Evolutionary conservation across 129 eudicot species (phyloP), one percentile per base, ranked within the genome.

Genomic region (Arctium lappa): DNA sequence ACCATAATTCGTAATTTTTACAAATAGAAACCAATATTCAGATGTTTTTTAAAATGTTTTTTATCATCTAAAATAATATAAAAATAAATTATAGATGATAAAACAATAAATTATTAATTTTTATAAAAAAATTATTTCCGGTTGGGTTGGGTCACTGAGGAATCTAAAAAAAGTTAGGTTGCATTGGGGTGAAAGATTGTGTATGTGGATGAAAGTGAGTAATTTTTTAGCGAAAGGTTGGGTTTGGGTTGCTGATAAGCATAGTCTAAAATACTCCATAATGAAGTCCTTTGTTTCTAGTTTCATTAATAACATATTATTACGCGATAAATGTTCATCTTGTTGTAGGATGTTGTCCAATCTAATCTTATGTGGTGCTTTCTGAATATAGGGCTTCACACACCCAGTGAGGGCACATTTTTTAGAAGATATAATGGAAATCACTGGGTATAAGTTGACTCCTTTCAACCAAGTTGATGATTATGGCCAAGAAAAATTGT

Each of bases 401-500:
- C 83, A 96, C 62, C 97, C 98, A 46, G 99, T 96, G 50, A 89
- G 93, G 91, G 87, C 92, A 69, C 95, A 89, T 79, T 96, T 93
- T 84, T 88, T 96, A 83, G 99, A 96, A 90, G 99, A 96, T 81
- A 88, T 96, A 79, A 80, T 96, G 85, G 99, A 96, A 76, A 88
- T 89, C 5, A 96, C 99, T 15, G 99, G 98, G 65, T 96, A 93
- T 88, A 96, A 91, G 88, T 79, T 96, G 88, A 93, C 97, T 78
- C 87, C 99, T 80, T 89, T 89, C 86, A 96, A 96, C 83, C 98
- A 93, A 90, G 68, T 96, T 84, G 99, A 96, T 86, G 98, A 96
- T 74, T 96, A 96, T 85, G 99, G 99, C 80, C 99, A 93, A 89
- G 99, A 96, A 70, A 96, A 93, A 86, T 66, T 93, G 89, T 96